These are phyloP conservation scores for Diaporthe nobilis DNA, from an alignment of 2,329 filamentous ascomycete species.

Conservation along the genomic window DNA sequence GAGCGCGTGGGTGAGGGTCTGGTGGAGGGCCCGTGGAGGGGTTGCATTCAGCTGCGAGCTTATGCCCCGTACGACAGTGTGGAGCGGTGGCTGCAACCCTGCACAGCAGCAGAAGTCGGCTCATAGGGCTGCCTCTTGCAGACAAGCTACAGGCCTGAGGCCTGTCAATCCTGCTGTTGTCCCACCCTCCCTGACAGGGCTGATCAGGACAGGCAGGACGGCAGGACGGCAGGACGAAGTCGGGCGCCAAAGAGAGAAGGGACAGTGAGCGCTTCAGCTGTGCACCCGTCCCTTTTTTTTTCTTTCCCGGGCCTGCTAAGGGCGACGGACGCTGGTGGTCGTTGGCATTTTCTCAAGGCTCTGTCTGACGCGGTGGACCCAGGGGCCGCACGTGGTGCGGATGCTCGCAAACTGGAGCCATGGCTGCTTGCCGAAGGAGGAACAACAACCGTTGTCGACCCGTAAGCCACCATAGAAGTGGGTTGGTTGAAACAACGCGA, in stretches of 20 bases:
- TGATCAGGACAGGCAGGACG: not conserved
- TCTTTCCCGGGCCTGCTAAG: not conserved
- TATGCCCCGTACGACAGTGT: not conserved
- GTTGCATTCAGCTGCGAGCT: not conserved
- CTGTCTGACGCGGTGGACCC: not conserved
- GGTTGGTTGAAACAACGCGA: not conserved
- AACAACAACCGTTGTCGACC: not conserved
- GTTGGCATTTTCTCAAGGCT: not conserved
- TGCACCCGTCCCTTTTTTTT: not conserved
- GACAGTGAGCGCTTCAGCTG: not conserved
- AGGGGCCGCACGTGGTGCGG: not conserved
- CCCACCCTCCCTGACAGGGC: conserved; percentile 2
- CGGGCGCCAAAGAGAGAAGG: not conserved
- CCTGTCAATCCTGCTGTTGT: conserved; percentile 18
- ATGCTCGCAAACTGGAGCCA: not conserved
- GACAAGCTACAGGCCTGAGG: not conserved
- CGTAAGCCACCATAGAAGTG: not conserved
- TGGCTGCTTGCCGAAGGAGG: not conserved
- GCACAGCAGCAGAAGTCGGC: not conserved
- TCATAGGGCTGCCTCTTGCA: not conserved
- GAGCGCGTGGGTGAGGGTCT: not conserved
- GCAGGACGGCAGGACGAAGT: not conserved
- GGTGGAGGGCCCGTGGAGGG: not conserved
- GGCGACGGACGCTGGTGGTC: not conserved
- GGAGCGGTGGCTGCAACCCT: not conserved